phyloP scores from a whole-genome alignment of 345 rosid species.

The Brassica carinata region DNA sequence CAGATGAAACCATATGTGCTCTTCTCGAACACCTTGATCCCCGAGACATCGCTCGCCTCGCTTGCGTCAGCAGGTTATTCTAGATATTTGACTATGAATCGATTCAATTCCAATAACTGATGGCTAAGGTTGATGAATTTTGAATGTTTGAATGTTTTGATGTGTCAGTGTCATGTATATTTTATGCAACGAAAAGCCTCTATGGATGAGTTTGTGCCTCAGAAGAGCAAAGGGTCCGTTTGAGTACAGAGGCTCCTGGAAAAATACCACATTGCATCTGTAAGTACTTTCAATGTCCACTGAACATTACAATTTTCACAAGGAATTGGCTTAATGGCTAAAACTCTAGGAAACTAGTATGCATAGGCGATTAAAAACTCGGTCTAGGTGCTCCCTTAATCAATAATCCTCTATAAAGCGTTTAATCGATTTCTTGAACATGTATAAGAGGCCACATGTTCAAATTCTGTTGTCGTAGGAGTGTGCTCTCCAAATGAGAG shows the following conservation, averaged over 20 bases:
- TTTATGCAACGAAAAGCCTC: slow-evolving; percentile 83
- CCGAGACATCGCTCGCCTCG: slow-evolving; percentile 70
- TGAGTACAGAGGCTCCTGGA: slow-evolving; percentile 88
- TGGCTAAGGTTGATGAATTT: neutral
- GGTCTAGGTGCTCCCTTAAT: too few species aligned
- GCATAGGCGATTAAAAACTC: too few species aligned
- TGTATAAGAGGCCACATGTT: too few species aligned
- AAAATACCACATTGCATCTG: slow-evolving; percentile 68
- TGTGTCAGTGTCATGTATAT: slow-evolving; percentile 74
- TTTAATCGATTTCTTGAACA: too few species aligned
- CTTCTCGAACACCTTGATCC: slow-evolving; percentile 67
- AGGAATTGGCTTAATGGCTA: too few species aligned
- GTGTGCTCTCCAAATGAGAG: too few species aligned
- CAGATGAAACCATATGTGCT: slow-evolving; percentile 70
- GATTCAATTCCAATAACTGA: neutral
- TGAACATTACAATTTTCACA: too few species aligned
- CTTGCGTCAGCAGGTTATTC: slow-evolving; percentile 87
- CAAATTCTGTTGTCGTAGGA: too few species aligned
- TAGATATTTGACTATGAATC: neutral
- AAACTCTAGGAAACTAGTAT: too few species aligned
- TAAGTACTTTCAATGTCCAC: slow-evolving; percentile 34
- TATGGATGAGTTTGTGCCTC: slow-evolving; percentile 84
- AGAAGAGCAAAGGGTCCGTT: slow-evolving; percentile 52
- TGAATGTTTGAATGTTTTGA: neutral
- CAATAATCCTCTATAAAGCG: too few species aligned